These are phyloP conservation scores for Penicillium hesseltinei DNA, from an alignment of 2,329 filamentous ascomycete species.

Conservation along the genomic window DNA sequence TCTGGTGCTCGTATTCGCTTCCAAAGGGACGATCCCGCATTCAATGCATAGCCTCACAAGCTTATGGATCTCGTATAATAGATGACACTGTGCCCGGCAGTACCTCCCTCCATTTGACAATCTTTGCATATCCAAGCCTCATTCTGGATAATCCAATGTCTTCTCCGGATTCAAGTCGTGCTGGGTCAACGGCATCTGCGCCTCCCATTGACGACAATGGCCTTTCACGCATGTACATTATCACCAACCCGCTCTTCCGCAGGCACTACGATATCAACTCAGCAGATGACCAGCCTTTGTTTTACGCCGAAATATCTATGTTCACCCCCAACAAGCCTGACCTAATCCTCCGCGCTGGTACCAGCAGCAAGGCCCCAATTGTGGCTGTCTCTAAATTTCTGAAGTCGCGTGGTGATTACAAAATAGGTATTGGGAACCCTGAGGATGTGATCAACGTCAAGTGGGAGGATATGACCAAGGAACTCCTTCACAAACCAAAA, in stretches of 20 bases:
- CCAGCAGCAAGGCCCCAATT: constrained; percentile 11
- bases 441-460: constrained; percentile 16
- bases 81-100: neutral
- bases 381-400: constrained; percentile 27
- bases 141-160: neutral
- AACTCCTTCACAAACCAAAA: constrained; percentile 18
- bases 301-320: constrained; percentile 13
- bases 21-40: neutral
- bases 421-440: constrained; percentile 29
- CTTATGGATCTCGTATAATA: neutral
- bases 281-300: constrained; percentile 6
- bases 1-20: constrained; percentile 1
- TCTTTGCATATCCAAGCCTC: neutral
- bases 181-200: constrained; percentile 12
- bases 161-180: constrained; percentile 1
- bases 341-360: constrained; percentile 14
- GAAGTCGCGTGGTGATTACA: constrained; percentile 24
- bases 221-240: constrained; percentile 9
- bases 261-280: constrained; percentile 19
- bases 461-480: constrained; percentile 29
- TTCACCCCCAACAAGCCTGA: constrained; percentile 18
- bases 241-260: constrained; percentile 12
- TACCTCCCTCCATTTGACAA: neutral
- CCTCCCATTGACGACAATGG: constrained; percentile 4
- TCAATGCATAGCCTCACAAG: neutral